Base-by-base conservation (phyloP, 2,329 filamentous ascomycete genomes). In the Fusarium chuoi region DNA sequence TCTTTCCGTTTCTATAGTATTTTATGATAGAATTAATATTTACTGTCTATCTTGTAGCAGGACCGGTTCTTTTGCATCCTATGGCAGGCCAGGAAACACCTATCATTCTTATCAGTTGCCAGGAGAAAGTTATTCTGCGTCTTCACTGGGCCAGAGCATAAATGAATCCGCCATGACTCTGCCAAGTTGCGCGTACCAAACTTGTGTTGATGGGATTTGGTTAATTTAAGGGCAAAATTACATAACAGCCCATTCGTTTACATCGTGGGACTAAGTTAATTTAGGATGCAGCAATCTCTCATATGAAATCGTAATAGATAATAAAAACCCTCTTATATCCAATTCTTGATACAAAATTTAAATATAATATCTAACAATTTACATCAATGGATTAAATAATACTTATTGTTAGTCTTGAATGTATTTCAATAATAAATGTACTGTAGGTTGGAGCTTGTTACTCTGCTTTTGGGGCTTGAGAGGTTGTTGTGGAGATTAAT, bases 201-300 rank as follows among this genome's bases (percentile, higher is more conserved):
- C 4, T 13, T 5, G 6, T 26, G 9, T 5, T 18, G 1, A 26
- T 26, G 18, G 5, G 6, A 18, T 6, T 7, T 26, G 7, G 2
- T 18, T 26, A 10, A 7, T 45, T 26, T 3, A 4, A 20, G 6
- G 13, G n/a, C 18, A 26, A 18, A 13, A 3, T 4, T 20, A 7
- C 38, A 22, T 14, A 18, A 26, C 8, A 26, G 7, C 2, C 6
- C 24, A 45, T 18, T 8, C 1, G 2, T 3, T 8, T 7, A 4
- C 11, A 45, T 18, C 11, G 0, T 26, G 11, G 11, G 13, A 26
- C 2, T 26, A 6, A 26, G 11, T 45, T 6, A 20, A 9, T 5
- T 26, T 4, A 7, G 7, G n/a, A 13, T 18, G 30, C 30, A 30
- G 30, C 11, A 30, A 12, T 30, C 9, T 9, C 30, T 30, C 12